Evolutionary conservation across 768 basidiomycete species (phyloP).

Genomic region (Podaxis rugospora): DNA sequence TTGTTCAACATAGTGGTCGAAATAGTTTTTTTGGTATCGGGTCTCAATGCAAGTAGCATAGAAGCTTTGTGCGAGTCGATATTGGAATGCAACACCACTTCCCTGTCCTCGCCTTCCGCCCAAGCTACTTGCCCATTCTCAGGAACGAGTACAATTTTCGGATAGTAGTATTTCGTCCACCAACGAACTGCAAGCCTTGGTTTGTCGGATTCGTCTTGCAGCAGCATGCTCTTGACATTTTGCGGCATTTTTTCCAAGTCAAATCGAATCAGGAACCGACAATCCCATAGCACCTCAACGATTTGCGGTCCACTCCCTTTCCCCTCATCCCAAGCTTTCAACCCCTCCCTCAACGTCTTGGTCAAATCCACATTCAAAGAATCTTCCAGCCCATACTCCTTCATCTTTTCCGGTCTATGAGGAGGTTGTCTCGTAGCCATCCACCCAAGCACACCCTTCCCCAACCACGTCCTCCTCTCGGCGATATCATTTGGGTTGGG

Average conservation of each 20-base stretch:
- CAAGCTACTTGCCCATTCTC: background rate
- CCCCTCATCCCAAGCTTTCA: conserved; percentile 13
- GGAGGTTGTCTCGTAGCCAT: conserved; percentile 58
- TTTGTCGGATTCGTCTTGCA: background rate
- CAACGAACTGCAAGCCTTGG: background rate
- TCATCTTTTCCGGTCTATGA: conserved; percentile 23
- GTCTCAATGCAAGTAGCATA: background rate
- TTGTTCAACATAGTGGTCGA: background rate
- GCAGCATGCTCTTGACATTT: conserved; percentile 19
- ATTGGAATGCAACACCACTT: background rate
- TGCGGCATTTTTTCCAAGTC: conserved; percentile 38
- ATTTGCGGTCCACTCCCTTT: conserved; percentile 14
- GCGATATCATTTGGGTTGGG: conserved; percentile 10
- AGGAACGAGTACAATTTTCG: conserved; percentile 1
- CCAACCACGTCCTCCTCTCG: background rate
- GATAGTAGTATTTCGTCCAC: conserved; percentile 6
- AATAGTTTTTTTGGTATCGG: background rate
- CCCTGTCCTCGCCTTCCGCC: background rate
- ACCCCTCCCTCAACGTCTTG: conserved; percentile 13
- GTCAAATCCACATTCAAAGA: conserved; percentile 7
- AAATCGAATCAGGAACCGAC: conserved; percentile 56
- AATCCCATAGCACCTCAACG: conserved; percentile 54
- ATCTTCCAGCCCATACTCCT: conserved; percentile 14
- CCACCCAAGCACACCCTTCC: conserved; percentile 42
- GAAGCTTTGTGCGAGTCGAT: background rate